Evolutionary conservation across 2,329 filamentous ascomycete species (phyloP).

Genomic region (Phaeosphaeria sp.): DNA sequence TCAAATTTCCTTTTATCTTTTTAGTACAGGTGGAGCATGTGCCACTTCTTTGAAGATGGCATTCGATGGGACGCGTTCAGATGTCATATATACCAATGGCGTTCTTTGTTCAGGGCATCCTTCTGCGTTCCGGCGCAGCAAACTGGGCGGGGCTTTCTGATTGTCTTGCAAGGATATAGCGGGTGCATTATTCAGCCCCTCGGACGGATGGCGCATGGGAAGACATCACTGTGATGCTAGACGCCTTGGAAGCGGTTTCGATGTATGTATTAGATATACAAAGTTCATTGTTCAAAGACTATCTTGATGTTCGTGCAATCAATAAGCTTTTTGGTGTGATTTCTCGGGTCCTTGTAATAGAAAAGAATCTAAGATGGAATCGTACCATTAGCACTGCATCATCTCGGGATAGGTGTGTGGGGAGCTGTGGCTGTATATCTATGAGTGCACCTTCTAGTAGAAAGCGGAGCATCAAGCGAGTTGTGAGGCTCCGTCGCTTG

Average conservation of each 20-base stretch:
- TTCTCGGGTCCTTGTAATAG: too few relatives aligned
- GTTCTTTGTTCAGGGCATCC: not conserved
- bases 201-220: not conserved
- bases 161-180: not conserved
- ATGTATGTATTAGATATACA: not conserved
- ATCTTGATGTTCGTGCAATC: too few relatives aligned
- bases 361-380: too few relatives aligned
- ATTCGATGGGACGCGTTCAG: not conserved
- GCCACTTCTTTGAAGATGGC: not conserved
- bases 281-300: not conserved
- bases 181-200: not conserved
- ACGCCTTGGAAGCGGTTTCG: not conserved
- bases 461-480: too few relatives aligned
- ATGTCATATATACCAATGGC: not conserved
- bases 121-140: not conserved
- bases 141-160: not conserved
- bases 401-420: too few relatives aligned
- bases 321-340: too few relatives aligned
- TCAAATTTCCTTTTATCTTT: not conserved
- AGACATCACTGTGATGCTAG: not conserved
- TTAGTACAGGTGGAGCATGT: not conserved
- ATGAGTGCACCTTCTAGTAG: too few relatives aligned
- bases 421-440: too few relatives aligned
- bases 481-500: too few relatives aligned
- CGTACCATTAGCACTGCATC: too few relatives aligned